Percentiles rank a stretch among this genome's conserved stretches.
Evolutionary conservation across 108 stramenopile species (phyloP).

Genomic region (Hondaea fermentalgiana): DNA sequence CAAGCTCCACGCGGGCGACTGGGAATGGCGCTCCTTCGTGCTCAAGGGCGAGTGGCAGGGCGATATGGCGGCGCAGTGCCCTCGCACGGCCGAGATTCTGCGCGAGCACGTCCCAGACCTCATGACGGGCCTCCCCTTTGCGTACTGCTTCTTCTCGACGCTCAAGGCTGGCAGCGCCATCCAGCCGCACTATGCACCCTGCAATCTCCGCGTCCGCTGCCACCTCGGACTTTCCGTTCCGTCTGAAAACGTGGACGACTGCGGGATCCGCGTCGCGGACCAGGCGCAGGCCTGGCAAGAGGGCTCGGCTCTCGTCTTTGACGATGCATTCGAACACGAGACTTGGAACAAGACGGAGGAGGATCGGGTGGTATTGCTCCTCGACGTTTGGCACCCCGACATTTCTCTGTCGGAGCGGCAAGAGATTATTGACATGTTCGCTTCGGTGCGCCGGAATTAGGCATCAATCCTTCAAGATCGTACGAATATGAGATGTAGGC

Average conservation of each 20-base stretch:
- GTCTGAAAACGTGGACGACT: slow-evolving; percentile 23
- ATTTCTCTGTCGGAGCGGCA: slow-evolving; percentile 23
- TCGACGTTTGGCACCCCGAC: slow-evolving; percentile 55
- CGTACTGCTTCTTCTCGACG: slow-evolving; percentile 43
- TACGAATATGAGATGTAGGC: no score
- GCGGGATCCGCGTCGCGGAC: slow-evolving; percentile 81
- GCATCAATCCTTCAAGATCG: no score
- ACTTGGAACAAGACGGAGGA: slow-evolving; percentile 76
- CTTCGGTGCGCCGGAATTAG: background rate
- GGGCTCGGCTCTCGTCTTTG: slow-evolving; percentile 75
- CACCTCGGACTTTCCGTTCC: slow-evolving; percentile 90
- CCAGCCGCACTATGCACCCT: slow-evolving; percentile 73
- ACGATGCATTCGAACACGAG: slow-evolving; percentile 91
- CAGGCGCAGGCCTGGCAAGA: slow-evolving; percentile 62
- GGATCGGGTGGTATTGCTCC: slow-evolving; percentile 46
- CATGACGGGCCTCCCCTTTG: slow-evolving; percentile 37
- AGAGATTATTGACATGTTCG: background rate
- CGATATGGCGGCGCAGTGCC: background rate
- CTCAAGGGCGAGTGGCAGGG: background rate
- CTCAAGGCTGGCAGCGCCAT: slow-evolving; percentile 48
- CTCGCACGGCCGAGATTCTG: background rate
- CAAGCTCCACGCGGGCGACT: background rate
- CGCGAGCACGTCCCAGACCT: slow-evolving; percentile 1
- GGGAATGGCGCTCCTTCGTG: slow-evolving; percentile 9
- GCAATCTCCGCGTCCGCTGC: slow-evolving; percentile 81